These are phyloP conservation scores for Saposhnikovia divaricata DNA, from an alignment of 129 eudicot species.

Conservation along the genomic window DNA sequence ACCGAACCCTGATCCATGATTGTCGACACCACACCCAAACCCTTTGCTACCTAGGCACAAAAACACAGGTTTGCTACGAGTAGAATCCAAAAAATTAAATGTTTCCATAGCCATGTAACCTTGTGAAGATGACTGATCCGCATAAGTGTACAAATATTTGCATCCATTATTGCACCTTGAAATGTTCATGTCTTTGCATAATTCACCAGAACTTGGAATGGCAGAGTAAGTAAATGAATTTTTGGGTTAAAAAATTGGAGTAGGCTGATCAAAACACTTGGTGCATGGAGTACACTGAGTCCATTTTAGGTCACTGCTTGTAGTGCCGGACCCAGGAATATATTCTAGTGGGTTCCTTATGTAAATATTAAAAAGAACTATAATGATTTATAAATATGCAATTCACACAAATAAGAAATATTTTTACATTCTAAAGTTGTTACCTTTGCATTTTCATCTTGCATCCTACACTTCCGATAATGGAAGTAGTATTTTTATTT, in stretches of 20 bases:
- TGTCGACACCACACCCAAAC: conserved; percentile 22
- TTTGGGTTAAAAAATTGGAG: conserved; percentile 22
- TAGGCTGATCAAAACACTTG: conserved; percentile 21
- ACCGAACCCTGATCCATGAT: conserved; percentile 16
- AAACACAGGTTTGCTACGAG: neutral
- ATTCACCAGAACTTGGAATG: conserved; percentile 10
- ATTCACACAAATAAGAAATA: no score
- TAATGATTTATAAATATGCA: no score
- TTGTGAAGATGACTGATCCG: neutral
- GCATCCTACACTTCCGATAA: no score
- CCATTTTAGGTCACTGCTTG: conserved; percentile 31
- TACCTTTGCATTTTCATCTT: no score
- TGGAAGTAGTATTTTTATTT: no score
- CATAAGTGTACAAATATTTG: conserved; percentile 17
- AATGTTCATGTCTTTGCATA: conserved; percentile 12
- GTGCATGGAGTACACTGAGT: conserved; percentile 28
- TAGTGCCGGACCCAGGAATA: no score
- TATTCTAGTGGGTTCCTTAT: no score
- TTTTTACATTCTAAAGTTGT: no score
- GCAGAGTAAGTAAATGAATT: conserved; percentile 11
- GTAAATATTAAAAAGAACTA: no score
- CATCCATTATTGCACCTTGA: conserved; percentile 19
- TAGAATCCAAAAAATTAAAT: no score
- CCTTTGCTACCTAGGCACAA: conserved; percentile 10
- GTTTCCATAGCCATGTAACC: no score